Conservation (phyloP, 495 filamentous ascomycete species). For the Penicillium longicatenatum region DNA sequence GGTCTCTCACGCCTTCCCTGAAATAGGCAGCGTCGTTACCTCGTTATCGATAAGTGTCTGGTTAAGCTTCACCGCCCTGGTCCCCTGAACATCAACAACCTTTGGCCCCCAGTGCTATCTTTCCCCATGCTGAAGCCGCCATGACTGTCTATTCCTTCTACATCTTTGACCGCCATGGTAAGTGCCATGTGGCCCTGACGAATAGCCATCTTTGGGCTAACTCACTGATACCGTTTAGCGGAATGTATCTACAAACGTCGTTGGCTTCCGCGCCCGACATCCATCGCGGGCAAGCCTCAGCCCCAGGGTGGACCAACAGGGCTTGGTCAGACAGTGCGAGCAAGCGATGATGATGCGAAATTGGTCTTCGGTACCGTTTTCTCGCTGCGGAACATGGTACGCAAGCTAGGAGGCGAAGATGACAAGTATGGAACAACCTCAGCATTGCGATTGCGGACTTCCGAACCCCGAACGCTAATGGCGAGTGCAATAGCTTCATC, state of each 20-base stretch:
- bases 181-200: constrained; percentile 17
- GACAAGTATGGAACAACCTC: constrained; percentile 58
- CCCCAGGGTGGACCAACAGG: constrained; percentile 31
- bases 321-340: constrained; percentile 51
- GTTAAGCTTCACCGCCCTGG: constrained; percentile 28
- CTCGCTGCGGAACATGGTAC: constrained; percentile 93
- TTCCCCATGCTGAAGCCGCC: constrained; percentile 17
- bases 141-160: constrained; percentile 98
- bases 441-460: constrained; percentile 3
- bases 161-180: constrained; percentile 98
- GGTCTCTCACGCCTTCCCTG: neutral
- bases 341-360: constrained; percentile 87
- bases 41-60: constrained; percentile 28
- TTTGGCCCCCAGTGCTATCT: neutral
- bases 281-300: constrained; percentile 40
- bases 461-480: neutral
- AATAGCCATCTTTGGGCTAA: neutral
- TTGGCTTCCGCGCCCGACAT: constrained; percentile 61
- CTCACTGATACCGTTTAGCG: constrained; percentile 51
- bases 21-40: constrained; percentile 22
- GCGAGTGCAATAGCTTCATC: constrained; percentile 66
- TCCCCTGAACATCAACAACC: constrained; percentile 33
- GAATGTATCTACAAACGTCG: constrained; percentile 95
- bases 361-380: constrained; percentile 96
- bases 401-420: constrained; percentile 87